These are phyloP conservation scores for Parietichytrium sp. DNA, from an alignment of 108 stramenopile species.

Conservation along the genomic window DNA sequence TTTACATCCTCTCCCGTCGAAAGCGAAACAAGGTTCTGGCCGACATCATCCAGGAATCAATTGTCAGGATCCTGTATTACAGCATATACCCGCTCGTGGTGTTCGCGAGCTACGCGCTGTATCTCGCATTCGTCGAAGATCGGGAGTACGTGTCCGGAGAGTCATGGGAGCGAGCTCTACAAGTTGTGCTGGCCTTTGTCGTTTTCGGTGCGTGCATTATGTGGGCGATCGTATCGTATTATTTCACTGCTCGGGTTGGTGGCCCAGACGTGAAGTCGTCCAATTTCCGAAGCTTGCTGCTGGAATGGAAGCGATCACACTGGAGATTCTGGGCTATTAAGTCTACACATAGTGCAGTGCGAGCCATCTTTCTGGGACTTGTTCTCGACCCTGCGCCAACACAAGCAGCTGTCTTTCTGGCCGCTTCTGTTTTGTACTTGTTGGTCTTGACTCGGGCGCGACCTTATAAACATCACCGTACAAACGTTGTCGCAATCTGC, in stretches of 20 bases:
- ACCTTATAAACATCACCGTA: neutral
- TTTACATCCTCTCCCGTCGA: neutral
- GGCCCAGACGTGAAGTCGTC: no score
- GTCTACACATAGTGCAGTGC: neutral
- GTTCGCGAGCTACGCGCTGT: neutral
- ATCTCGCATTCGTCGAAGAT: constrained; percentile 3
- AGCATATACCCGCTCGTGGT: neutral
- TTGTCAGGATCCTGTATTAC: neutral
- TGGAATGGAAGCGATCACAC: neutral
- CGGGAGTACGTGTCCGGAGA: neutral
- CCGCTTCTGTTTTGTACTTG: neutral
- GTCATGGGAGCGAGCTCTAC: no score
- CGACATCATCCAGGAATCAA: neutral
- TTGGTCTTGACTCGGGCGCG: neutral
- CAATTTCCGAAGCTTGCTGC: neutral
- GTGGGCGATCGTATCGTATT: neutral
- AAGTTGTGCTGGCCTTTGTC: neutral
- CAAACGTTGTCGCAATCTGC: neutral
- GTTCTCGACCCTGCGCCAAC: neutral
- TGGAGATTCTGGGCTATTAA: neutral
- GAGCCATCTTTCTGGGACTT: neutral
- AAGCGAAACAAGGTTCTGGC: neutral
- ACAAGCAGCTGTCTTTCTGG: neutral
- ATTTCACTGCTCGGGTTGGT: neutral
- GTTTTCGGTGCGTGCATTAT: neutral